Evolutionary conservation across 75 land plant species (phyloP).

Genomic region (Larix kaempferi): DNA sequence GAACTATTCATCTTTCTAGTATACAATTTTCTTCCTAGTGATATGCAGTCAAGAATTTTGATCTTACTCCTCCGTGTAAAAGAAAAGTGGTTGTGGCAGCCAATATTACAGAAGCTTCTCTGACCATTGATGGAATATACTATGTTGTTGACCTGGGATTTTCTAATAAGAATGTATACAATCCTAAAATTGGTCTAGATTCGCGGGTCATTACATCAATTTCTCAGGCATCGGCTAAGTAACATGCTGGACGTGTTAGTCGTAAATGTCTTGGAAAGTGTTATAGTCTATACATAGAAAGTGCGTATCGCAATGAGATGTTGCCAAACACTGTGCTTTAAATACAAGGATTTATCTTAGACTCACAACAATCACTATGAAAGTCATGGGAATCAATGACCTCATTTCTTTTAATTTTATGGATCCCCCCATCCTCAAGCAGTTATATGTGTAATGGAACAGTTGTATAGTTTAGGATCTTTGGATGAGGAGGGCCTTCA

Average conservation of each 20-base stretch:
- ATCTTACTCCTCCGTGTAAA: constrained; percentile 75
- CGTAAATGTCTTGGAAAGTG: constrained; percentile 92
- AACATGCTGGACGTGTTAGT: constrained; percentile 90
- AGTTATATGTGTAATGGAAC: too few species aligned
- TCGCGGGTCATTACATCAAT: too few species aligned
- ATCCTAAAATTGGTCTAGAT: constrained; percentile 79
- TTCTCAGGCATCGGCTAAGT: constrained; percentile 91
- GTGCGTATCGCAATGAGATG: constrained; percentile 86
- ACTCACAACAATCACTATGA: too few species aligned
- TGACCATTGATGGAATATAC: constrained; percentile 81
- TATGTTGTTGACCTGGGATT: constrained; percentile 91
- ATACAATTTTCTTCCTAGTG: constrained; percentile 81
- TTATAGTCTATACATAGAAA: constrained; percentile 84
- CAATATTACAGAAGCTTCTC: constrained; percentile 90
- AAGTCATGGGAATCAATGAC: too few species aligned
- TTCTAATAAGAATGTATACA: constrained; percentile 84
- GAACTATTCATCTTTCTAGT: constrained; percentile 78
- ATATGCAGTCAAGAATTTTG: constrained; percentile 81
- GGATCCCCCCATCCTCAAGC: too few species aligned
- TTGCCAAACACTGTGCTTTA: constrained; percentile 81
- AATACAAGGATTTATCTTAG: constrained; percentile 88
- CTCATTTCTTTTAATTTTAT: constrained; percentile 88
- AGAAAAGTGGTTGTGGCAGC: constrained; percentile 88
- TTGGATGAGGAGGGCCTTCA: too few species aligned
- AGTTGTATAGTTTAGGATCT: too few species aligned